A percentile compares a stretch with the other conserved stretches of the same genome.
Evolutionary conservation across 768 basidiomycete species (phyloP).

Genomic region (Suillus placidus): DNA sequence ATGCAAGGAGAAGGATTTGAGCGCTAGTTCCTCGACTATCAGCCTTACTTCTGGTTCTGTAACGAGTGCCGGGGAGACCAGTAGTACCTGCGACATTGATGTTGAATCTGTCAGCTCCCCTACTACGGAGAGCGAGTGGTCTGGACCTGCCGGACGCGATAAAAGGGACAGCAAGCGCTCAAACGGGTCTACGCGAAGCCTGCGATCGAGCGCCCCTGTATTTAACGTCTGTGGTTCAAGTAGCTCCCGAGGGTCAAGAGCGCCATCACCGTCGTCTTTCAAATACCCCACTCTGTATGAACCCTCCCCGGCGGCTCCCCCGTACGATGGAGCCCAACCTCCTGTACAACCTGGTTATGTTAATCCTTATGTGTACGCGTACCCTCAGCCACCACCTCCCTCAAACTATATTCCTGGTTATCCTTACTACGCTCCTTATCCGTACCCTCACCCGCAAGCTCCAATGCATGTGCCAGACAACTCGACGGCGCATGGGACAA

Average conservation of each 20-base stretch:
- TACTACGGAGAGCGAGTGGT: constrained; percentile 84
- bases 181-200: constrained; percentile 59
- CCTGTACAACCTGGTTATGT: constrained; percentile 34
- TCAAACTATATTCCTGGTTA: constrained; percentile 43
- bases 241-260: constrained; percentile 72
- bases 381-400: constrained; percentile 43
- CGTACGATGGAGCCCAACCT: constrained; percentile 36
- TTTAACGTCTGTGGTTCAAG: constrained; percentile 56
- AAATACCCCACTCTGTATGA: constrained; percentile 77
- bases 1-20: constrained; percentile 71
- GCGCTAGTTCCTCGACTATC: constrained; percentile 74
- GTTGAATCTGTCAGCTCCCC: constrained; percentile 66
- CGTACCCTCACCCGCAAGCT: constrained; percentile 50
- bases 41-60: constrained; percentile 73
- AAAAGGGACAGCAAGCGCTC: constrained; percentile 57
- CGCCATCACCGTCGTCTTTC: constrained; percentile 72
- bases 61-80: constrained; percentile 55
- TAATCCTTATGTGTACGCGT: constrained; percentile 40
- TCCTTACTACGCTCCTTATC: constrained; percentile 50
- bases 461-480: constrained; percentile 43
- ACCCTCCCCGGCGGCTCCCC: constrained; percentile 38
- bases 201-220: constrained; percentile 52
- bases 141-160: constrained; percentile 57
- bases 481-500: constrained; percentile 26
- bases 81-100: constrained; percentile 66